Conservation (phyloP, 2,329 filamentous ascomycete genomes). For the Cordyceps cicadae region DNA sequence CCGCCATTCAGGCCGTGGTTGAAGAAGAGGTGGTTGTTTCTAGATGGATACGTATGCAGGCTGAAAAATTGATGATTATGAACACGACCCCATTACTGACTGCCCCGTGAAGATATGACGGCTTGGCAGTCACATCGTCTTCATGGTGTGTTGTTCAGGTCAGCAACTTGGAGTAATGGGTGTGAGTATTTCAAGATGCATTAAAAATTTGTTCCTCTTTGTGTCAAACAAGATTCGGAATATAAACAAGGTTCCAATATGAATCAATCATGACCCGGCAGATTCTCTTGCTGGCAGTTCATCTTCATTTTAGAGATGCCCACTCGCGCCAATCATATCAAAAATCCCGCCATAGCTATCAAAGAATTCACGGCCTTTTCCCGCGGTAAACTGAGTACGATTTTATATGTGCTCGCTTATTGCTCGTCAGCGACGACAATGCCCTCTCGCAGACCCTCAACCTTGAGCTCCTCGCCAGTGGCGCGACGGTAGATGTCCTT, state of each 20-base stretch:
- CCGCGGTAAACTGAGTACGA: background rate
- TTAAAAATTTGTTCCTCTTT: background rate
- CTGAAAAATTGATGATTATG: constrained; percentile 12
- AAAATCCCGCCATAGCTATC: constrained; percentile 2
- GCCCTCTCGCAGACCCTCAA: constrained; percentile 78
- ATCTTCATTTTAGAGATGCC: background rate
- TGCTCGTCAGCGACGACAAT: constrained; percentile 65
- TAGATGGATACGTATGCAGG: background rate
- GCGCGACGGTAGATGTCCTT: constrained; percentile 84
- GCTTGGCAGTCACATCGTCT: background rate
- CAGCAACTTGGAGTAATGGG: background rate
- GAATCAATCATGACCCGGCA: background rate
- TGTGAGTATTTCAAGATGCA: background rate
- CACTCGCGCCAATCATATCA: background rate
- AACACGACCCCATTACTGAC: background rate
- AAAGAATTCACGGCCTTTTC: background rate
- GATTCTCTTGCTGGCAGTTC: background rate
- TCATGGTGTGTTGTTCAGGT: too few relatives aligned
- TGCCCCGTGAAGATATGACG: background rate
- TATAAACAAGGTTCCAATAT: constrained; percentile 6
- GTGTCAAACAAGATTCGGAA: constrained; percentile 2
- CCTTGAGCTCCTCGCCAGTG: constrained; percentile 75
- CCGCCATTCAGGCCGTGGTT: constrained; percentile 11
- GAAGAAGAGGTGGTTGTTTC: background rate
- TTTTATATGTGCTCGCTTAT: constrained; percentile 18